These are phyloP conservation scores for Amanita pallidorosea DNA, from an alignment of 768 basidiomycete genomes.

Conservation along the genomic window DNA sequence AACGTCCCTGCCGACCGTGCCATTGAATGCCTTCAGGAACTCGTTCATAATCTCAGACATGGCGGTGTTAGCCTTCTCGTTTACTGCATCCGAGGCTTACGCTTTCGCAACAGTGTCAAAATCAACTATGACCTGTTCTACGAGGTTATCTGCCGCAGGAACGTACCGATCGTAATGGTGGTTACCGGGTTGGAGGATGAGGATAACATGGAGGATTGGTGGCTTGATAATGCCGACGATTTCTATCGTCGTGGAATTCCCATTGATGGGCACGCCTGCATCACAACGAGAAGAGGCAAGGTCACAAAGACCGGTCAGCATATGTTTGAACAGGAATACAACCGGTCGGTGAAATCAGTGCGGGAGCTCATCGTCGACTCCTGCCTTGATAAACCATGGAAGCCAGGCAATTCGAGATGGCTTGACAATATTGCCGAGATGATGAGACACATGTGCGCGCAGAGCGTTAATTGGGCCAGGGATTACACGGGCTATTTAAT, in stretches of 20 bases:
- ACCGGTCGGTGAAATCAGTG: neutral
- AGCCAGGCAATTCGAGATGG: too few relatives aligned
- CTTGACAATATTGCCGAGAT: too few relatives aligned
- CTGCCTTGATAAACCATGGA: too few relatives aligned
- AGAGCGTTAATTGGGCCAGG: too few relatives aligned
- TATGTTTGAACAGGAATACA: constrained; percentile 14
- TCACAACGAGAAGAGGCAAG: constrained; percentile 13
- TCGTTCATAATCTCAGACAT: neutral
- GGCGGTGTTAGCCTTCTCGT: constrained; percentile 17
- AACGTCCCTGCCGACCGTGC: constrained; percentile 18
- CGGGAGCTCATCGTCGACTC: too few relatives aligned
- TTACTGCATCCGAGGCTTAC: constrained; percentile 23
- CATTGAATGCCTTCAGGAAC: constrained; percentile 12
- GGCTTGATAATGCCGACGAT: constrained; percentile 19
- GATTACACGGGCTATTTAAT: too few relatives aligned
- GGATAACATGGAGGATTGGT: constrained; percentile 27
- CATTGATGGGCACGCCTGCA: constrained; percentile 24
- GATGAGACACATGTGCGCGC: too few relatives aligned
- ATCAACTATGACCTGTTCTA: constrained; percentile 27
- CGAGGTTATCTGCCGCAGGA: constrained; percentile 22
- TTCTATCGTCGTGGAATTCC: constrained; percentile 17
- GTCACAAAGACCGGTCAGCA: constrained; percentile 7
- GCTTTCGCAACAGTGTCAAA: constrained; percentile 12
- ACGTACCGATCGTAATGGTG: constrained; percentile 24
- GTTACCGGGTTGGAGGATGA: constrained; percentile 28